phyloP scores from a whole-genome alignment of 805 yeast genomes.

The Sungouiozyma ichnusensis region DNA sequence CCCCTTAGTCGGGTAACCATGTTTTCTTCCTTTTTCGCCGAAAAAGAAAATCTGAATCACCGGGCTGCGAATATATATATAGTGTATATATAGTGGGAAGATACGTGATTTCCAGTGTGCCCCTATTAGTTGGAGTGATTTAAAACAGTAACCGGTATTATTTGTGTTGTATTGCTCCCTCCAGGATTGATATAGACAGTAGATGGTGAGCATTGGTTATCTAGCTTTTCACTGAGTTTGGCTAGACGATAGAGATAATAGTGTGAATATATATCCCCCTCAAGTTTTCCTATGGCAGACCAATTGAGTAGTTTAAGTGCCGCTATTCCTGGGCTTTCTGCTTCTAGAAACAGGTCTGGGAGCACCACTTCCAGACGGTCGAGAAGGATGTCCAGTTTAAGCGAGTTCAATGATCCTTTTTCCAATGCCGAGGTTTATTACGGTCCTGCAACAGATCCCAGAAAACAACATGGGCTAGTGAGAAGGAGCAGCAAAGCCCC shows the following conservation, averaged over 20 bases:
- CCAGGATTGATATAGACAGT: too few species aligned
- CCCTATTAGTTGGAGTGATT: background rate
- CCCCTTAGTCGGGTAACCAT: too few species aligned
- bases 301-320: background rate
- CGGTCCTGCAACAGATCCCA: conserved; percentile 51
- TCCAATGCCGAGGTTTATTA: conserved; percentile 62
- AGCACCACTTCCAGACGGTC: conserved; percentile 3
- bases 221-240: background rate
- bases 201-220: background rate
- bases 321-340: background rate
- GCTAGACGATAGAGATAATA: background rate
- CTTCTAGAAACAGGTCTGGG: background rate
- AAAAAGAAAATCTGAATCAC: too few species aligned
- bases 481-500: background rate
- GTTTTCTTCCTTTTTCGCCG: too few species aligned
- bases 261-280: too few species aligned
- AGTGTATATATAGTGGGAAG: background rate
- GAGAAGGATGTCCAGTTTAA: conserved; percentile 34
- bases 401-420: conserved; percentile 49
- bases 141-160: too few species aligned
- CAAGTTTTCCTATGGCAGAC: background rate
- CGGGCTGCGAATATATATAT: too few species aligned
- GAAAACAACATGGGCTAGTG: conserved; percentile 24
- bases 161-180: too few species aligned
- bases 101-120: background rate